Evolutionary conservation across 768 basidiomycete genomes (phyloP), one percentile per base, ranked within the genome.

Genomic region (Lactifluus subvellereus): DNA sequence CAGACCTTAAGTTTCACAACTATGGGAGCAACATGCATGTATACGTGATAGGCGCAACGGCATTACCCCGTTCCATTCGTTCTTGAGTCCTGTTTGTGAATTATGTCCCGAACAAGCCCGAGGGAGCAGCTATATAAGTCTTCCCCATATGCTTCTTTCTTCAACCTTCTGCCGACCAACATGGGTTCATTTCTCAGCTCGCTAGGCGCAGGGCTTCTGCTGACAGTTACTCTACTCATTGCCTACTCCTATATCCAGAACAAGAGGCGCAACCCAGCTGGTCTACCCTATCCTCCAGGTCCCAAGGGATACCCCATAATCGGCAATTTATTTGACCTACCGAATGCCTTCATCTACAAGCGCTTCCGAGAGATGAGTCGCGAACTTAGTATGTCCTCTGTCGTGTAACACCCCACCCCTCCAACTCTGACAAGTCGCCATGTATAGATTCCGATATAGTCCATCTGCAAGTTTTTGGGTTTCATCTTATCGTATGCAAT

Each of bases 401-500:
- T 33, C 10, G 20, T 27, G 16, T 9, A 27, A 27, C 27, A 27
- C 16, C 6, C 8, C 11, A 22, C 9, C n/a, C n/a, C 8, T 47
- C 8, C 22, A 33, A 20, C 18, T 38, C 52, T 59, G 52, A 63
- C 11, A 10, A 56, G 30, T 40, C 10, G 3, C 10, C 33, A 2
- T n/a, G 20, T 18, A 18, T 51, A 72, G 72, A 66, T 59, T 72
- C 73, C 4, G 72, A 71, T 40, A 68, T 74, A 35, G 67, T 74
- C 35, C 71, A 73, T 49, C 52, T 74, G 9, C 59, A 71, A 45
- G 57, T 72, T 2, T 64, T 70, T 9, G 71, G 72, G 18, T 68
- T 67, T 18, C 61, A 66, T 42, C 54, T 73, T 30, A 67, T 77
- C 57, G 61, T 78, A n/a, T 61, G 78, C 49, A 77, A 76, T 64